These are phyloP conservation scores for Brasenia schreberi DNA, from an alignment of 164 flowering plant species.

Conservation along the genomic window DNA sequence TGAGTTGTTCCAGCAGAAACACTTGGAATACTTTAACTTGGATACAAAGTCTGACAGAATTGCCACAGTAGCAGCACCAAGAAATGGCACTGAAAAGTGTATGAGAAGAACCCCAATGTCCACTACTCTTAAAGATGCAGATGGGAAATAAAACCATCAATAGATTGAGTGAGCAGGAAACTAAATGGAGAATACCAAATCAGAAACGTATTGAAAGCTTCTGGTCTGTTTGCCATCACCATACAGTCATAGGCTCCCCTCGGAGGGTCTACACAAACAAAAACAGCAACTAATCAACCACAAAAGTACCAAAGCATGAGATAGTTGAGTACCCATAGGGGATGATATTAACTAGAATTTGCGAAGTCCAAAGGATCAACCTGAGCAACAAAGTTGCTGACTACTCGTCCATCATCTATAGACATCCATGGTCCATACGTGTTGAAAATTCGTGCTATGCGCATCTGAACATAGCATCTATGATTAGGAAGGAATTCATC, in stretches of 20 bases:
- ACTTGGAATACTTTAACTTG: too few species aligned
- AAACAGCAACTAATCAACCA: conserved; percentile 1
- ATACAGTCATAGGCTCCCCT: conserved; percentile 79
- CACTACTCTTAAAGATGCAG: too few species aligned
- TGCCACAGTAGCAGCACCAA: too few species aligned
- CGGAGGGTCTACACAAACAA: conserved; percentile 56
- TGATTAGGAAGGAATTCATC: neutral
- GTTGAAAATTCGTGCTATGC: conserved; percentile 90
- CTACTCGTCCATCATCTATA: conserved; percentile 93
- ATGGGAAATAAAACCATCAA: too few species aligned
- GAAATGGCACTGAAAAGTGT: too few species aligned
- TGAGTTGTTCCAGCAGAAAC: too few species aligned
- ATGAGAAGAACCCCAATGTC: too few species aligned
- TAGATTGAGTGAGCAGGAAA: too few species aligned
- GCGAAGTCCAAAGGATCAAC: conserved; percentile 17
- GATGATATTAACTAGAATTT: too few species aligned
- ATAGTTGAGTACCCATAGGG: too few species aligned
- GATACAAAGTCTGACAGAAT: too few species aligned
- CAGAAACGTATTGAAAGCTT: conserved; percentile 89
- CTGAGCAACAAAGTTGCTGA: conserved; percentile 95
- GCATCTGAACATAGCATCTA: conserved; percentile 39
- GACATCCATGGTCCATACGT: conserved; percentile 94
- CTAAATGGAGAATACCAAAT: conserved; percentile 39
- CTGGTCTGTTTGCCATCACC: conserved; percentile 95
- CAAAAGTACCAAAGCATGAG: too few species aligned